Conservation (phyloP, 1,139 yeast genomes). For the Blastobotrys buckinghamii region DNA sequence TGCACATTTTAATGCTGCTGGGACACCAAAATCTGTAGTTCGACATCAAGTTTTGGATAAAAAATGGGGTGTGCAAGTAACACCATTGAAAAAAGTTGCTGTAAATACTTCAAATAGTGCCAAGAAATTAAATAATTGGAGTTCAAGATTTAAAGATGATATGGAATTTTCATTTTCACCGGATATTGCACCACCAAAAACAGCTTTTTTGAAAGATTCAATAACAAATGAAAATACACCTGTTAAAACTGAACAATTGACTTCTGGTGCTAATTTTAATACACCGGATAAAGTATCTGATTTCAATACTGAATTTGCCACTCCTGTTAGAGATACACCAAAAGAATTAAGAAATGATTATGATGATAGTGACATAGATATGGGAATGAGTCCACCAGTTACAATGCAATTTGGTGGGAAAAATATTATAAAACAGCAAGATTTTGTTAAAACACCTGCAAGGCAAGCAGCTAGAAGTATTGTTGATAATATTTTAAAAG, state of each 20-base stretch:
- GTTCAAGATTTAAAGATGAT: slow-evolving; percentile 2
- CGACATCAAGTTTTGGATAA: slow-evolving; percentile 34
- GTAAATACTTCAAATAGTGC: slow-evolving; percentile 1
- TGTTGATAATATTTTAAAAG: slow-evolving; percentile 23
- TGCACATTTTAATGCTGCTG: not conserved
- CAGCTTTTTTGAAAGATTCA: slow-evolving; percentile 12
- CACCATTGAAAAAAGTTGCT: slow-evolving; percentile 23
- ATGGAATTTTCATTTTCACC: slow-evolving; percentile 15
- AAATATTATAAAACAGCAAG: slow-evolving; percentile 6
- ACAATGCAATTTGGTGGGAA: slow-evolving; percentile 23
- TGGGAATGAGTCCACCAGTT: slow-evolving; percentile 29
- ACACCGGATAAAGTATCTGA: slow-evolving; percentile 3
- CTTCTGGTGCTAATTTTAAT: not conserved
- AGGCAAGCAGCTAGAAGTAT: slow-evolving; percentile 24
- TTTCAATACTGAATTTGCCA: too few species aligned
- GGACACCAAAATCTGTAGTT: slow-evolving; percentile 13
- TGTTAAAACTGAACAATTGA: not conserved
- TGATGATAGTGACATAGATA: slow-evolving; percentile 23
- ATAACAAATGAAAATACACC: not conserved
- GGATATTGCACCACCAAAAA: slow-evolving; percentile 20
- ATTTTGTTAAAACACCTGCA: slow-evolving; percentile 26
- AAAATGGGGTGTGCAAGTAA: slow-evolving; percentile 34
- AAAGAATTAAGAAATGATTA: slow-evolving; percentile 6
- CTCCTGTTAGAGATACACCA: slow-evolving; percentile 1
- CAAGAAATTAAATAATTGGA: not conserved